Evolutionary conservation across 768 basidiomycete species (phyloP).

Genomic region (Rhizopogon rudus): DNA sequence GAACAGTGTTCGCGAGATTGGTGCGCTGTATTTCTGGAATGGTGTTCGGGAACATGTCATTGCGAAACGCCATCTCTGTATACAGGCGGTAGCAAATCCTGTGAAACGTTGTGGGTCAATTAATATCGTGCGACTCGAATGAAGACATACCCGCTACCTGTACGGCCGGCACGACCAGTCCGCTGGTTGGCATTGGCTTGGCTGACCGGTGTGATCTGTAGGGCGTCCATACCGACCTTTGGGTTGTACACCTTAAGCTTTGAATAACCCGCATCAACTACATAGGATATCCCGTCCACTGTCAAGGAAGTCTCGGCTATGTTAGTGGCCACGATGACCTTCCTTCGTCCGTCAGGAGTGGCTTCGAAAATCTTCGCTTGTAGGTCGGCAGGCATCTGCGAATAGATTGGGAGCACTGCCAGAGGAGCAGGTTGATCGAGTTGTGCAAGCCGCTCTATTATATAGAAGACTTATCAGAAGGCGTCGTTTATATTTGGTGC

Average conservation of each 20-base stretch:
- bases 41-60: conserved; percentile 92
- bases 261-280: conserved; percentile 95
- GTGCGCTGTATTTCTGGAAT: conserved; percentile 99
- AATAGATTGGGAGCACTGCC: conserved; percentile 96
- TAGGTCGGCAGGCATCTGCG: conserved; percentile 98
- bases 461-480: neutral
- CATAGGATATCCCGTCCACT: conserved; percentile 96
- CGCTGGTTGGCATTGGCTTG: conserved; percentile 98
- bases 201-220: conserved; percentile 98
- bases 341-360: conserved; percentile 88
- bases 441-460: conserved; percentile 81
- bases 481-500: neutral
- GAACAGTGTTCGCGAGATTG: conserved; percentile 94
- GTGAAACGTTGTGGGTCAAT: neutral
- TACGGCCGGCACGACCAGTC: conserved; percentile 94
- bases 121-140: neutral
- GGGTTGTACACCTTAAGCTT: conserved; percentile 99
- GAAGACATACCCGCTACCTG: conserved; percentile 79
- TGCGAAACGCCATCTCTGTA: conserved; percentile 94
- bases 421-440: conserved; percentile 87
- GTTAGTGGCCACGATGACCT: conserved; percentile 98
- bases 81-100: conserved; percentile 96
- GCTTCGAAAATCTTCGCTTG: conserved; percentile 98
- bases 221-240: conserved; percentile 97
- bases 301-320: conserved; percentile 98